Base-by-base conservation (phyloP, 208 protist species). In the Trypanosomatidae sp. region DNA sequence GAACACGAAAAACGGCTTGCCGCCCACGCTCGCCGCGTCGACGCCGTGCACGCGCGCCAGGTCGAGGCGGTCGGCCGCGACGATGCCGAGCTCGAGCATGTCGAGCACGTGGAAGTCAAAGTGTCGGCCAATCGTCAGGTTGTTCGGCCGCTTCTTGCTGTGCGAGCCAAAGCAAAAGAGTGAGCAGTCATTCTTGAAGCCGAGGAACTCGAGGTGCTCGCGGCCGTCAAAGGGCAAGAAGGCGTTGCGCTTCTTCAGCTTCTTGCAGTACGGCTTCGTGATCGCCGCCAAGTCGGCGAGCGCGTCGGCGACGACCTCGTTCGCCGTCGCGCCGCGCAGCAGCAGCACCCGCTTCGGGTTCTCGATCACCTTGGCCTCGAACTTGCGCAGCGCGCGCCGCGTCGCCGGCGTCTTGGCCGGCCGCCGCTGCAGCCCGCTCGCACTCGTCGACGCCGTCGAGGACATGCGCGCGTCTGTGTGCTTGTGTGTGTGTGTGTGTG, bases 141-240 rank as follows among this genome's bases (percentile, higher is more conserved):
- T 92, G 58, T 94, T 72, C 15, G 86, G 86, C 3, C 86, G 67
- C 60, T 94, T 94, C 56, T 94, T 91, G 61, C 62, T 88, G 62
- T 87, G 65, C 3, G 62, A 75, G 0, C 73, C 71, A 45, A 94
- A 91, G 55, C 71, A 84, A 44, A 94, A 92, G 16, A 94, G 64
- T 0, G 79, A 90, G 68, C 76, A 91, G 64, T 94, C 86, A 51
- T 94, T 94, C 53, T 94, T 94, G 58, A 90, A 92, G 22, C 81
- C 75, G 26, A 91, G 60, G 48, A 92, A 91, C 62, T 94, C 79
- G 4, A 94, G 40, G 38, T 91, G 75, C 63, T 90, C 63, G 15
- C 71, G 61, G 0, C 73, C 67, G 18, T 94, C 86, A 43, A 94
- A 94, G 7, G 86, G 82, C 22, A 68, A 51, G 48, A 94, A 91